Evolutionary conservation across 352 stramenopile genomes (phyloP), one percentile per base, ranked within the genome.

Genomic region (Phytophthora palmivora): DNA sequence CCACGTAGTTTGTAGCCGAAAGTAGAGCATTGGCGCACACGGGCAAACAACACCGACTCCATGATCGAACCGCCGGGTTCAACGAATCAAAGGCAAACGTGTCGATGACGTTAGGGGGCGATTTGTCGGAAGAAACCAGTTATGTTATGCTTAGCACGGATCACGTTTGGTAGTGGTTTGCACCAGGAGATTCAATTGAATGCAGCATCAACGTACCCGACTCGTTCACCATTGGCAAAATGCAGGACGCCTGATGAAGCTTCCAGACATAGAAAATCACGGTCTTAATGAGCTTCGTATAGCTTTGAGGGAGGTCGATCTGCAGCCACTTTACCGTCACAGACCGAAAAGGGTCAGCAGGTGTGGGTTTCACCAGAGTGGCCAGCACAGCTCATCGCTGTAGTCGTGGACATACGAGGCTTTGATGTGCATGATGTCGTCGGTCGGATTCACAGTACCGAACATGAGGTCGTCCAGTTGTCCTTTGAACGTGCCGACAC

Each of bases 131-230:
- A 85, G 37, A 88, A 59, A 0, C 52, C 67, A 9, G 69, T 80
- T 3, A 79, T 42, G 11, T 71, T 78, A 24, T 82, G 51, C 22
- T 66, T 72, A 1, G 55, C 74, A 12, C 79, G 74, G 22, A 80
- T 61, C 30, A 34, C 51, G 30, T 70, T 54, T 9, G 61, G 55
- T 10, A 85, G 64, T 11, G 58, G 26, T n/a, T 2, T 68, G 64
- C 0, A 75, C 71, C 26, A 79, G 70, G 68, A 24, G 84, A 82
- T 11, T 76, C 58, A 11, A 90, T 73, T 22, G 77, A 88, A 58
- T 88, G 82, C 41, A 84, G 67, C 19, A 91, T 64, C 33, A 85
- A 60, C n/a, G 69, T 77, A 91, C n/a, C 82, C 82, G 14, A 89
- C 37, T 4, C 49, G 56, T 16, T 67, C 48, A 1, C 56, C 49